These are phyloP conservation scores for Chlamydomonas schloesseri DNA, from an alignment of 139 green algal species.

Conservation along the genomic window DNA sequence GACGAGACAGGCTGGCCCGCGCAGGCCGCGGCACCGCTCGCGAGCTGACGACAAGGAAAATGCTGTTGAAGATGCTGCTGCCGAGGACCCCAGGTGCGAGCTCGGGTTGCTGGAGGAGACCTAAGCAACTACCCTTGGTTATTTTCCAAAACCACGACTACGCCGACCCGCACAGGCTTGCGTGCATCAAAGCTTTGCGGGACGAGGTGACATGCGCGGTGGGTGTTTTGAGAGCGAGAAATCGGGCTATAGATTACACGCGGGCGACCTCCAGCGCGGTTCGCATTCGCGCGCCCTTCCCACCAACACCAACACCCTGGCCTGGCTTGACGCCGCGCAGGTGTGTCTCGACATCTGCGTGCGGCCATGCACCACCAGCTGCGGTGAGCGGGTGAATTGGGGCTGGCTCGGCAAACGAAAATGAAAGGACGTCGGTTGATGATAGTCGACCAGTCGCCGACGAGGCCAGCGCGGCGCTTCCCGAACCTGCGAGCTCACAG, in stretches of 20 bases:
- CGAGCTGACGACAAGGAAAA: not conserved
- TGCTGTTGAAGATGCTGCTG: not conserved
- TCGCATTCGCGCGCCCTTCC: too few species aligned
- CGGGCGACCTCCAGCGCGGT: too few species aligned
- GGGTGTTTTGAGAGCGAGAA: not conserved
- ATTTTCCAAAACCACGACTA: too few species aligned
- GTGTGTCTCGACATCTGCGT: constrained; percentile 69
- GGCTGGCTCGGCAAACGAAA: too few species aligned
- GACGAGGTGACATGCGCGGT: constrained; percentile 52
- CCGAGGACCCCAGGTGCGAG: not conserved
- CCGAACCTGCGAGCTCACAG: not conserved
- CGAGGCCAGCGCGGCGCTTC: too few species aligned
- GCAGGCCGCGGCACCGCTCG: not conserved
- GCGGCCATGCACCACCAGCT: constrained; percentile 65
- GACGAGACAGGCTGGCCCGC: too few species aligned
- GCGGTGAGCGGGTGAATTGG: constrained; percentile 53
- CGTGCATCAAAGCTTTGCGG: constrained; percentile 52
- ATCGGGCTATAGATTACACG: too few species aligned
- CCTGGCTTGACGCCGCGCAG: constrained; percentile 10
- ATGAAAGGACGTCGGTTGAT: not conserved
- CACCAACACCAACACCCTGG: not conserved
- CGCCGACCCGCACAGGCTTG: constrained; percentile 36
- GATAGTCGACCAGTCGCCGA: not conserved
- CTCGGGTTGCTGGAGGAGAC: not conserved
- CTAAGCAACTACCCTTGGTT: too few species aligned